Evolutionary conservation across 2,329 filamentous ascomycete genomes (phyloP), one percentile per base, ranked within the genome.

Genomic region (Ceratocystiopsis minuta): DNA sequence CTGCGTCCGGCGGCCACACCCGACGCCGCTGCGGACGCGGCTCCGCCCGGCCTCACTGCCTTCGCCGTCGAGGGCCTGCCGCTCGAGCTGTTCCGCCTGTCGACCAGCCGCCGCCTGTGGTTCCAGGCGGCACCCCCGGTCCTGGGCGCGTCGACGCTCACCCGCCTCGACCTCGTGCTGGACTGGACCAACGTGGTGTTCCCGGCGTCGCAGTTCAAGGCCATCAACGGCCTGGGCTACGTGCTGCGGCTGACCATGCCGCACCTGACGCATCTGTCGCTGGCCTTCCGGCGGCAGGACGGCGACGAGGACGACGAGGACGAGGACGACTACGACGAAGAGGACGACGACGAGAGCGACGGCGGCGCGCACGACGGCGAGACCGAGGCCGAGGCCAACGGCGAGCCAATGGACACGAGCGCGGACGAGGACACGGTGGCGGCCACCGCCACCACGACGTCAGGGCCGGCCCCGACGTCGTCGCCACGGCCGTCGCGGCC

Each of bases 21-120:
- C 3, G 33, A 31, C 18, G 16, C 35, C 15, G 15, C 37, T 32
- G 28, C 38, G 3, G 40, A 6, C 7, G 20, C 37, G 6, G 15
- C 34, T 4, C 32, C 28, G 20, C 38, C 31, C 14, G 39, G 20
- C 4, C 53, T 65, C 36, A 48, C 51, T 12, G 58, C 59, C 6
- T 57, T 66, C 43, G 54, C 58, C 39, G 54, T 66, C 42, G 62
- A 66, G 49, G 58, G 61, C 13, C 54, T 66, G 39, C 63, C 63
- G 9, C 55, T 65, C 37, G 61, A 65, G 46, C 51, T 64, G 15
- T 61, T 65, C 46, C 56, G 58, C 39, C 42, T 57, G 35, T 48
- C 54, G 10, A 52, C 51, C 36, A 56, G 62, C 50, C 57, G 61
- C 18, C 52, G 50, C 13, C 57, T 60, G 43, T 66, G 63, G 63